A percentile compares a stretch with the other conserved stretches of the same genome.
Conservation (phyloP, 768 basidiomycete species). For the Suillus cothurnatus region DNA sequence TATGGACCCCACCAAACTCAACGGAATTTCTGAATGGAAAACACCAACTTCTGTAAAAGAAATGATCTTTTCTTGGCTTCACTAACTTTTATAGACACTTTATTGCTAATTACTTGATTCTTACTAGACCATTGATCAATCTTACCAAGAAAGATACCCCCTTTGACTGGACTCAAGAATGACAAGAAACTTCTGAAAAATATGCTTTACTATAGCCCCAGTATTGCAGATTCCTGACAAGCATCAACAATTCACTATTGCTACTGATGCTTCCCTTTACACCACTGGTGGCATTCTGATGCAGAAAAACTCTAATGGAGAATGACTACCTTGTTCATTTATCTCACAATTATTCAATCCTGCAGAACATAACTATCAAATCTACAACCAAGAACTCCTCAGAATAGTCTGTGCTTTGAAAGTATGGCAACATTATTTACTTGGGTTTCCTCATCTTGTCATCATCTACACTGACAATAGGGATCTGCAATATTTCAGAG, state of each 20-base stretch:
- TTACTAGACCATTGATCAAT: slow-evolving; percentile 25
- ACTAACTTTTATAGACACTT: slow-evolving; percentile 34
- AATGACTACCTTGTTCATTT: neutral
- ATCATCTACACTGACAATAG: slow-evolving; percentile 37
- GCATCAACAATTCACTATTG: slow-evolving; percentile 1
- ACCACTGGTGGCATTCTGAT: fast-evolving
- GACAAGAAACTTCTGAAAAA: slow-evolving; percentile 25
- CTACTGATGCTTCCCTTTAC: slow-evolving; percentile 1
- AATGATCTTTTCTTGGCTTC: slow-evolving; percentile 28
- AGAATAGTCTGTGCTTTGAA: neutral
- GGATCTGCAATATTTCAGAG: slow-evolving; percentile 7
- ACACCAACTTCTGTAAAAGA: neutral
- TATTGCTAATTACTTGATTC: slow-evolving; percentile 27
- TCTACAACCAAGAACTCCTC: slow-evolving; percentile 36
- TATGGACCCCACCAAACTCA: neutral
- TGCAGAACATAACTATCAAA: slow-evolving; percentile 48
- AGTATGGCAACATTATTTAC: slow-evolving; percentile 32
- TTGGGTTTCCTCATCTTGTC: slow-evolving; percentile 31
- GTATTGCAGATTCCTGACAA: slow-evolving; percentile 11
- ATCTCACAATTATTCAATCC: neutral
- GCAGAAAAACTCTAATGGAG: neutral
- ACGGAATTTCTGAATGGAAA: neutral
- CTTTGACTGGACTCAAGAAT: slow-evolving; percentile 28
- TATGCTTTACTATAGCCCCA: slow-evolving; percentile 13
- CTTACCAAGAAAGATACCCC: slow-evolving; percentile 26